These are phyloP conservation scores for Eimeria maxima DNA, from an alignment of 169 alveolate species.

Conservation along the genomic window DNA sequence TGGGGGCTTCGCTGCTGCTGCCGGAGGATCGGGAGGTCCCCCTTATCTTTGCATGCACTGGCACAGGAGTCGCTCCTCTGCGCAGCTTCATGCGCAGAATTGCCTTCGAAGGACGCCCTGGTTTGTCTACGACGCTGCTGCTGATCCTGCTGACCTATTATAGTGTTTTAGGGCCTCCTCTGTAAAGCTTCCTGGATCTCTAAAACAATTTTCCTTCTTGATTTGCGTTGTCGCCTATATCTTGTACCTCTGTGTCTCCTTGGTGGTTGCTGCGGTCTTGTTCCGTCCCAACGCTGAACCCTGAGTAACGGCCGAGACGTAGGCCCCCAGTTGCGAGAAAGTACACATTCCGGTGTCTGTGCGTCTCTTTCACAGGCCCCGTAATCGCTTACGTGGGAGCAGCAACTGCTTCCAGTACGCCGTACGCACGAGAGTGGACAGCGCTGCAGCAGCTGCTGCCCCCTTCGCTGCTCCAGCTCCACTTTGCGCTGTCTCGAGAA, in stretches of 20 bases:
- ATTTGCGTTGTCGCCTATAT: neutral
- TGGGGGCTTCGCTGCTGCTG: slow-evolving; percentile 60
- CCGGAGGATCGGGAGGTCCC: slow-evolving; percentile 27
- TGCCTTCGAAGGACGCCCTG: slow-evolving; percentile 7
- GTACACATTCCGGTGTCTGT: neutral
- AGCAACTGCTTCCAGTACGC: slow-evolving; percentile 26
- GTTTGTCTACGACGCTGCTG: neutral
- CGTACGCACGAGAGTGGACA: slow-evolving; percentile 26
- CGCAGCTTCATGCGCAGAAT: slow-evolving; percentile 56
- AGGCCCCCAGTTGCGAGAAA: too few species aligned
- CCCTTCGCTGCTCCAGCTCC: slow-evolving; percentile 15
- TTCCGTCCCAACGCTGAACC: neutral
- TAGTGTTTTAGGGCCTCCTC: too few species aligned
- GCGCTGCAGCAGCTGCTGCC: slow-evolving; percentile 55
- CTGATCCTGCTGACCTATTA: neutral
- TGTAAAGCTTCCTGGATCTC: too few species aligned
- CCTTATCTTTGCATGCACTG: slow-evolving; percentile 57
- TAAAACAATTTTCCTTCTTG: neutral
- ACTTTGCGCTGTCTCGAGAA: slow-evolving; percentile 35
- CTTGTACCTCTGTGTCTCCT: neutral
- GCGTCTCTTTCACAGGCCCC: neutral
- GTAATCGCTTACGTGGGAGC: slow-evolving; percentile 63
- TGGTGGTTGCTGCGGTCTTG: too few species aligned
- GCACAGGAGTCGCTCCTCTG: slow-evolving; percentile 59
- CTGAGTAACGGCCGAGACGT: too few species aligned